These are phyloP conservation scores for Ganoderma multipileum DNA, from an alignment of 1,284 basidiomycete genomes.

Conservation along the genomic window DNA sequence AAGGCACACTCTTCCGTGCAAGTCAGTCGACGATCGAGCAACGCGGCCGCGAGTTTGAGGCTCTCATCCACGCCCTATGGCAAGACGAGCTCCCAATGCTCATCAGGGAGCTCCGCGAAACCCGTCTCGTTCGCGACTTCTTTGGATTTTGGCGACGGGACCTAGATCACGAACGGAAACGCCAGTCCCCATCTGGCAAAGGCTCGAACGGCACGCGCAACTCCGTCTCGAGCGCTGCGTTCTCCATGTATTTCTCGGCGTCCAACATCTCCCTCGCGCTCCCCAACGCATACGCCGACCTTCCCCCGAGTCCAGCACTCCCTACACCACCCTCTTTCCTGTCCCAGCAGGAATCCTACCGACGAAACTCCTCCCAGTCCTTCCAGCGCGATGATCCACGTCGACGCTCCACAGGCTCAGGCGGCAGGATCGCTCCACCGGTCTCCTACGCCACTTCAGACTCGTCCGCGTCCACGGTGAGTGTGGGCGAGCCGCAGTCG, in stretches of 20 bases:
- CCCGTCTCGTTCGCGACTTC: constrained; percentile 69
- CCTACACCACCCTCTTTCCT: constrained; percentile 6
- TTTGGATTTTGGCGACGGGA: constrained; percentile 80
- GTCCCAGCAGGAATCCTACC: constrained; percentile 12
- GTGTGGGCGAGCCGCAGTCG: constrained; percentile 21
- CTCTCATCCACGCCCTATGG: constrained; percentile 65
- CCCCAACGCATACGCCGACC: constrained; percentile 47
- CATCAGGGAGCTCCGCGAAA: constrained; percentile 67
- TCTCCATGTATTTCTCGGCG: constrained; percentile 61
- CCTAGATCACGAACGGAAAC: constrained; percentile 60
- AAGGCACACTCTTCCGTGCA: constrained; percentile 72
- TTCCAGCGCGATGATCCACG: constrained; percentile 12
- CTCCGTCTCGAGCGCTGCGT: constrained; percentile 49
- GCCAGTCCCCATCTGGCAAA: constrained; percentile 20
- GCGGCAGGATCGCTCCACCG: neutral
- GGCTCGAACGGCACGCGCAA: constrained; percentile 27
- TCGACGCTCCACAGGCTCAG: constrained; percentile 19
- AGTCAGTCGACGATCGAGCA: constrained; percentile 71
- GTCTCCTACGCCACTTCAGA: constrained; percentile 28
- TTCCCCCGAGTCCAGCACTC: constrained; percentile 33
- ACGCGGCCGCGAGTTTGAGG: constrained; percentile 62
- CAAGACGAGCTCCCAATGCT: constrained; percentile 66
- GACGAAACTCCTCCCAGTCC: constrained; percentile 18
- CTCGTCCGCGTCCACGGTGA: constrained; percentile 30
- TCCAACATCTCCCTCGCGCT: constrained; percentile 46